Percentiles rank a stretch among this genome's conserved stretches.
Conservation (phyloP, 1,284 basidiomycete species). For the Singerocomus inundabilis region DNA sequence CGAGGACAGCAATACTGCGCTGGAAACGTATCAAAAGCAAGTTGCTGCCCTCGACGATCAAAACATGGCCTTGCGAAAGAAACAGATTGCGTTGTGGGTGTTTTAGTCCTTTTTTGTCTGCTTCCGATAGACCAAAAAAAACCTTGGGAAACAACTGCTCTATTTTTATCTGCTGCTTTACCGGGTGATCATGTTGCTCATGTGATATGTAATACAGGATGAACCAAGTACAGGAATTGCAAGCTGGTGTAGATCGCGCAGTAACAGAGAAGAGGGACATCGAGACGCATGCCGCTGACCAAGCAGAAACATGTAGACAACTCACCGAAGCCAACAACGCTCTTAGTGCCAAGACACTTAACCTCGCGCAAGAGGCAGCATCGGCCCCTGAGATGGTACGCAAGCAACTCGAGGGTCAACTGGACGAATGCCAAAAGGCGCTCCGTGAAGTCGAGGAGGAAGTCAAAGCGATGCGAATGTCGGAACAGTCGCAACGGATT, state of each 20-base stretch:
- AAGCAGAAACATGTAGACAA: slow-evolving; percentile 67
- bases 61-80: slow-evolving; percentile 51
- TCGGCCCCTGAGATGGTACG: slow-evolving; percentile 55
- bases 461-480: slow-evolving; percentile 55
- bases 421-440: slow-evolving; percentile 46
- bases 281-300: slow-evolving; percentile 67
- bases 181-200: slow-evolving; percentile 12
- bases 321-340: slow-evolving; percentile 75
- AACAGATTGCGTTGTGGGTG: slow-evolving; percentile 57
- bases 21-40: slow-evolving; percentile 89
- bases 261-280: slow-evolving; percentile 63
- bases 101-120: neutral
- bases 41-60: slow-evolving; percentile 77
- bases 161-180: neutral
- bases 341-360: slow-evolving; percentile 68
- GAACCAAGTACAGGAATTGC: slow-evolving; percentile 66
- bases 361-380: slow-evolving; percentile 75
- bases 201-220: slow-evolving; percentile 43
- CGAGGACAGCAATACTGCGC: slow-evolving; percentile 69
- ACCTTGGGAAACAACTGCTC: neutral
- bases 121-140: neutral
- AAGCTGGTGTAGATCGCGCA: slow-evolving; percentile 59
- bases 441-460: slow-evolving; percentile 50
- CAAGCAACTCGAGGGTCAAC: slow-evolving; percentile 54
- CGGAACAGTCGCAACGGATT: slow-evolving; percentile 69